Evolutionary conservation across 345 rosid genomes (phyloP), one percentile per base, ranked within the genome.

Genomic region (Turnera subulata): DNA sequence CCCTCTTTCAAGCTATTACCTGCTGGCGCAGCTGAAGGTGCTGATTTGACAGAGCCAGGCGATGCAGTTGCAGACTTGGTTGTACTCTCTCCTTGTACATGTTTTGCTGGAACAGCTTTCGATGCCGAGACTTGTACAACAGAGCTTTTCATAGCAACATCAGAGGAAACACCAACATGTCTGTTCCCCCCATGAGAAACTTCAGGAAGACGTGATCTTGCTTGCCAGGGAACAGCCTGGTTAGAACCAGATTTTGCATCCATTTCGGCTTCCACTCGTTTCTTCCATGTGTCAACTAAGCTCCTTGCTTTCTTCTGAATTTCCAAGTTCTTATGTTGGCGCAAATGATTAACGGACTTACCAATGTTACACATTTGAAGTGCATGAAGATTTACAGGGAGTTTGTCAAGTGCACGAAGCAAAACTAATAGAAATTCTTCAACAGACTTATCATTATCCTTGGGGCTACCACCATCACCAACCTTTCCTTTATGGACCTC

Each of bases 261-360:
- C 96, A 89, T 86, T 68, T 92, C 98, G 65, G 86, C 91, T 69
- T 92, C 98, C 21, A 92, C 98, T 17, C 94, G 84, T 63, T 82
- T 92, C 80, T 92, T 92, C 96, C 98, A 92, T 2, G 88, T 89
- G 68, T 92, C 98, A 59, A 92, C 98, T 50, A 92, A 77, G 56
- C 88, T 79, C 73, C 95, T 80, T 29, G 95, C 93, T 59, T 92
- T 92, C 80, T 76, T 92, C 72, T 86, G 93, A 64, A 92, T 86
- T 53, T 92, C 96, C 44, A 77, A 65, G 47, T 84, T 86, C 63
- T 84, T 89, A 65, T 84, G 97, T 6, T 83, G 53, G 15, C 98
- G 84, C 56, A 92, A 53, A 76, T 80, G 86, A 79, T 92, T 92
- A 64, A 92, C 98, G 7, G 95, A 86, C 73, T 84, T 86, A 26